Evolutionary conservation across 257 asterid species (phyloP), one percentile per base, ranked within the genome.

Genomic region (Solanum medicagineum): DNA sequence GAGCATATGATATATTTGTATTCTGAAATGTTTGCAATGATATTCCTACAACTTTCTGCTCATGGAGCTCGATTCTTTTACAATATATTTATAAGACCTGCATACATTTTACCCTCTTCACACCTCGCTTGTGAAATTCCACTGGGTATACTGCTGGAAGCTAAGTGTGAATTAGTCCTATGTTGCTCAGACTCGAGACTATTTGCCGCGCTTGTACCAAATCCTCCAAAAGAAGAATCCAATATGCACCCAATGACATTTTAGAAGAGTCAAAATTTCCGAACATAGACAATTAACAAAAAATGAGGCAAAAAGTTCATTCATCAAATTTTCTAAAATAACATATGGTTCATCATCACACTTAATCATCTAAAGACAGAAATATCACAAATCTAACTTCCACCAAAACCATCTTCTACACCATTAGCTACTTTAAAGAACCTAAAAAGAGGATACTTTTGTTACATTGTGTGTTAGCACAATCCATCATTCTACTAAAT

Each of bases 381-480:
- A 88, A 83, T 56, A 81, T 68, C 57, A 69, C 88, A 77, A 32
- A 83, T 56, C 84, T 85, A 81, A 63, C 63, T 24, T 57, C 7
- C 20, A 85, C 47, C 84, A 83, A 63, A 69, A 26, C 63, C 79
- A 79, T 5, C 55, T 70, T 74, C 89, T 88, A 87, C 53, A 70
- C 87, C 86, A 85, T 70, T 22, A 55, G 83, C 87, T 83, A 90
- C 81, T 80, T 83, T 62, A 85, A 83, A 86, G 40, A 74, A 86
- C 90, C 91, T 90, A 79, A 77, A 84, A n/a, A 66, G 45, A 11
- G 20, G 84, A 75, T 54, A 74, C 85, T 55, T 88, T 83, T 88
- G 91, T 90, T 88, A 93, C 93, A 84, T 49, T n/a, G 81, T 90
- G 57, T 80, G 94, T 93, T 90, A 89, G 91, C 91, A 88, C 92